Evolutionary conservation across 768 basidiomycete species (phyloP), one percentile per base, ranked within the genome.

Genomic region (Hirschioporus abietinus): DNA sequence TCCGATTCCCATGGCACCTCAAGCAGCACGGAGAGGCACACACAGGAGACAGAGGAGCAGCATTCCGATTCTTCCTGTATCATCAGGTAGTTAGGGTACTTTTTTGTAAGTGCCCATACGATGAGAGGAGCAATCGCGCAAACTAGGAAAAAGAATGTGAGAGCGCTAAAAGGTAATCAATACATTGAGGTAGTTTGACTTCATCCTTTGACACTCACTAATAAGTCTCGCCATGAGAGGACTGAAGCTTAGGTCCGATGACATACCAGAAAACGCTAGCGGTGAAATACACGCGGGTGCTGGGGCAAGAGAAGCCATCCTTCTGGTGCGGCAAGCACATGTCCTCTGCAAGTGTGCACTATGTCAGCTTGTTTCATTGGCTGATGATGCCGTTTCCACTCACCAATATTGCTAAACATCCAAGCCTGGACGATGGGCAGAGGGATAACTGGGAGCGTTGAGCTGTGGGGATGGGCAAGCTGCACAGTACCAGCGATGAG

Each of bases 1-100:
- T 24, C 78, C 74, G 0, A 84, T 84, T 68, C 83, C 82, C 35
- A 83, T 82, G 81, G 81, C 83, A 0, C 82, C 83, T 59, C 76
- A 81, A 8, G 81, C 82, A 67, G 81, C 83, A 2, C 24, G 30
- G 24, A 25, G 60, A 61, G 76, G 75, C 57, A 76, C 72, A 7
- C 75, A 77, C 63, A 67, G 79, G 75, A 67, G 78, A 74, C 35
- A 35, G 63, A 34, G 63, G 27, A 36, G 63, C 15, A 26, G 26
- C n/a, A 30, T 61, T 2, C 60, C 24, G 60, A 52, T 3, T 10
- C 42, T 52, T 52, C 60, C 60, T 61, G 25, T 24, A 3, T 61
- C 60, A 9, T 15, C 60, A 15, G 60, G 61, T 72, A 73, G n/a
- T 71, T 70, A 25, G 77, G 77, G 64, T 72, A 78, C 57, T 66